A percentile compares a stretch with the other conserved stretches of the same genome.
Evolutionary conservation across 2,329 filamentous ascomycete genomes (phyloP).

Genomic region (Mollisia scopiformis): DNA sequence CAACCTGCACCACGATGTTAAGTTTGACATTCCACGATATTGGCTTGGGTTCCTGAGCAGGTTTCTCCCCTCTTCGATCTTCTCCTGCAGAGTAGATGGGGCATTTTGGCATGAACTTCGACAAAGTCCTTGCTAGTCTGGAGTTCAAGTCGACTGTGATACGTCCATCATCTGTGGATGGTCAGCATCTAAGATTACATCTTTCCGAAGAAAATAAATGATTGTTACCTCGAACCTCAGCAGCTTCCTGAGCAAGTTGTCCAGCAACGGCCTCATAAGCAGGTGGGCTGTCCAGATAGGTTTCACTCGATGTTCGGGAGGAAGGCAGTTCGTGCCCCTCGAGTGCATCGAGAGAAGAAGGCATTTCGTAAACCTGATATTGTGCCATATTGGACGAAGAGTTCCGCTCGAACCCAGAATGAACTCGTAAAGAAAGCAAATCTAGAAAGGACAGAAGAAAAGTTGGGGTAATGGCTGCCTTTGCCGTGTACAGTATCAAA

Average conservation of each 20-base stretch:
- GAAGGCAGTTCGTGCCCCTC: background rate
- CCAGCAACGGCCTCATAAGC: background rate
- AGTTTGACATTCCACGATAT: conserved; percentile 44
- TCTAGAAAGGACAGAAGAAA: background rate
- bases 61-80: background rate
- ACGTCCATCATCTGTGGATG: conserved; percentile 50
- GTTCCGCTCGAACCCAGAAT: background rate
- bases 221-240: background rate
- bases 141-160: conserved; percentile 59
- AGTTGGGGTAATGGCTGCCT: background rate
- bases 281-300: background rate
- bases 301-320: background rate
- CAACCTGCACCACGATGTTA: conserved; percentile 74
- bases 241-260: background rate
- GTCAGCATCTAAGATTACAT: background rate
- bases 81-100: background rate
- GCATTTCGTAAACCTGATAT: too few relatives aligned
- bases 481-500: background rate
- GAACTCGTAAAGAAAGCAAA: background rate
- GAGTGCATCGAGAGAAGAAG: too few relatives aligned
- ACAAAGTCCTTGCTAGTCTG: conserved; percentile 27
- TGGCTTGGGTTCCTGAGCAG: background rate
- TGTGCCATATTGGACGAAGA: background rate
- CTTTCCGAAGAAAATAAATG: background rate
- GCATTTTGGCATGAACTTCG: conserved; percentile 8